phyloP scores from a whole-genome alignment of 140 eudicot genomes.

The Cichorium intybus region DNA sequence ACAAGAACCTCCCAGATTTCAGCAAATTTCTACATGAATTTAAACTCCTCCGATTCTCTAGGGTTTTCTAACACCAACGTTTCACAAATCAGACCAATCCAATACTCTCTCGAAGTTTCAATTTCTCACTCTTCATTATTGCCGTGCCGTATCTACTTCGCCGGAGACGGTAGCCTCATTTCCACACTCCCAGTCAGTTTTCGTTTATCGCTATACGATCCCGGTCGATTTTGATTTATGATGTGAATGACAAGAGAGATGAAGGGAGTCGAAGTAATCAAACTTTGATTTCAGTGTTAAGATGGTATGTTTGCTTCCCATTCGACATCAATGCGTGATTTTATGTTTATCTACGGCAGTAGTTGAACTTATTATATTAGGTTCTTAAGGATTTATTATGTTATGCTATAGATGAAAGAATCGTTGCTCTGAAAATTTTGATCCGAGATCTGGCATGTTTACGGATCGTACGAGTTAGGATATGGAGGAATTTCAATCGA shows the following conservation, averaged over 20 bases:
- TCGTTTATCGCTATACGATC: not conserved
- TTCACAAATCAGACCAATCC: conserved; percentile 28
- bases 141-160: conserved; percentile 22
- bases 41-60: conserved; percentile 49
- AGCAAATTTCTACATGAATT: conserved; percentile 32
- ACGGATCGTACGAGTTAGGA: too few species aligned
- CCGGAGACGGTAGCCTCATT: conserved; percentile 24
- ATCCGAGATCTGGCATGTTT: conserved; percentile 10
- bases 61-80: conserved; percentile 42
- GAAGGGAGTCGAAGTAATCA: conserved; percentile 5
- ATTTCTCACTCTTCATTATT: conserved; percentile 23
- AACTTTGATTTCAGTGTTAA: conserved; percentile 19
- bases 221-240: conserved; percentile 1
- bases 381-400: not conserved
- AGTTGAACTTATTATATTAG: not conserved
- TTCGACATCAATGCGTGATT: not conserved
- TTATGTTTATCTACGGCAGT: not conserved
- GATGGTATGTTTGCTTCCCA: conserved; percentile 29
- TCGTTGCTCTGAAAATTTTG: not conserved
- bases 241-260: not conserved
- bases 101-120: conserved; percentile 14
- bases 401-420: conserved; percentile 10
- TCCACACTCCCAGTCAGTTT: conserved; percentile 13
- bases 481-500: too few species aligned
- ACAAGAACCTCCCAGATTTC: conserved; percentile 45